Evolutionary conservation across 148 eudicot species (phyloP).

Genomic region (Vaccinium darrowii): DNA sequence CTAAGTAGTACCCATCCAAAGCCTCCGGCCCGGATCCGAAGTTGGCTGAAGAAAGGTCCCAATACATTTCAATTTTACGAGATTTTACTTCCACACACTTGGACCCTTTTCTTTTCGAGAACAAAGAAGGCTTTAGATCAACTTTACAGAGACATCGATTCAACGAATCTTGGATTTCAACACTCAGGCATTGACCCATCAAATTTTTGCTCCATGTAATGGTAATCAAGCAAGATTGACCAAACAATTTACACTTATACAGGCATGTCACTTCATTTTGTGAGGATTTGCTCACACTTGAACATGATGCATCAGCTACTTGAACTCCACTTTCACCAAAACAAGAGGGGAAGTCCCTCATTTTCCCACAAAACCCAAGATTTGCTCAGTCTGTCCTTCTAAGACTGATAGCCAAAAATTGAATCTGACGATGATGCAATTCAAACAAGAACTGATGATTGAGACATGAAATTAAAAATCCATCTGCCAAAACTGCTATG

Average conservation of each 20-base stretch:
- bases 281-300: slow-evolving; percentile 33
- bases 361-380: slow-evolving; percentile 17
- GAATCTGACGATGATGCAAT: not conserved
- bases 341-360: slow-evolving; percentile 63
- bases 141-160: slow-evolving; percentile 39
- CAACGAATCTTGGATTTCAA: slow-evolving; percentile 34
- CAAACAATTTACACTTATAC: slow-evolving; percentile 38
- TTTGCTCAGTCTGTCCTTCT: slow-evolving; percentile 1
- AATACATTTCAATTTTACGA: slow-evolving; percentile 35
- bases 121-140: slow-evolving; percentile 49
- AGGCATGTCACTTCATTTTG: slow-evolving; percentile 43
- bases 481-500: not conserved
- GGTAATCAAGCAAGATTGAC: slow-evolving; percentile 34
- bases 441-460: slow-evolving; percentile 18
- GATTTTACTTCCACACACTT: slow-evolving; percentile 34
- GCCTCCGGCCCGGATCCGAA: slow-evolving; percentile 55
- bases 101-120: slow-evolving; percentile 51
- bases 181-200: slow-evolving; percentile 49
- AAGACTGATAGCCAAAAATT: not conserved
- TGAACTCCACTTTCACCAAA: slow-evolving; percentile 60
- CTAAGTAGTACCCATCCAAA: slow-evolving; percentile 38
- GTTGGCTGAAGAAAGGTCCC: slow-evolving; percentile 51
- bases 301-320: slow-evolving; percentile 51
- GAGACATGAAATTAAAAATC: slow-evolving; percentile 24
- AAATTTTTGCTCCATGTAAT: slow-evolving; percentile 45